Conservation (phyloP, 1,139 yeast genomes). For the Debaryomyces subglobosus region DNA sequence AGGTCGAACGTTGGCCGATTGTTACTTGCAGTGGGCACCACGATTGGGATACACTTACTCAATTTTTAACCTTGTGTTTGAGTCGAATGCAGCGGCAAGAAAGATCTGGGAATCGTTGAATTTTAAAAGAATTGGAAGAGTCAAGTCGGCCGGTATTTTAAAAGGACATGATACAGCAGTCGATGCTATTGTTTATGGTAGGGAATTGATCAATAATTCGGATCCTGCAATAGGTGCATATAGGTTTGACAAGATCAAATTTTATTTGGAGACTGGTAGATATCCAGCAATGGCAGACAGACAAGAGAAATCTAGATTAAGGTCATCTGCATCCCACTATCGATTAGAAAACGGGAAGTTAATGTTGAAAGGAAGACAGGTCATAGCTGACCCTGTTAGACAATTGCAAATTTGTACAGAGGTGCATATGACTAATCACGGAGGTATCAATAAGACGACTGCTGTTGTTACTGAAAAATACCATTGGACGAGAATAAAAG, state of each 20-base stretch:
- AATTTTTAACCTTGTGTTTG: conserved; percentile 85
- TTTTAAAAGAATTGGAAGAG: conserved; percentile 75
- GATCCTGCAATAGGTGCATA: conserved; percentile 59
- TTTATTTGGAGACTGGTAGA: conserved; percentile 79
- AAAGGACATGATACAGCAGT: conserved; percentile 84
- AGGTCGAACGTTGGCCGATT: conserved; percentile 81
- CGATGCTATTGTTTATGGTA: conserved; percentile 74
- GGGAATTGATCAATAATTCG: conserved; percentile 52
- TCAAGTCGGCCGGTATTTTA: conserved; percentile 83
- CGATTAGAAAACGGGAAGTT: conserved; percentile 70
- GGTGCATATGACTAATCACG: conserved; percentile 69
- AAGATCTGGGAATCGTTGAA: conserved; percentile 78
- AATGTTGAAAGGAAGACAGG: conserved; percentile 79
- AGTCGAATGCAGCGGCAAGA: conserved; percentile 81
- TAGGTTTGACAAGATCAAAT: conserved; percentile 76
- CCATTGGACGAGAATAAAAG: conserved; percentile 91
- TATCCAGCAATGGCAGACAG: conserved; percentile 85
- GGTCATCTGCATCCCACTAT: conserved; percentile 84
- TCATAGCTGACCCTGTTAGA: conserved; percentile 70
- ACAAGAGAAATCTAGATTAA: conserved; percentile 78
- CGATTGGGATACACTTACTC: conserved; percentile 82
- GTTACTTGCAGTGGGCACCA: conserved; percentile 90
- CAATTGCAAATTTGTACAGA: conserved; percentile 79
- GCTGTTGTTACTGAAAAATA: conserved; percentile 74
- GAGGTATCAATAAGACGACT: conserved; percentile 91